Base-by-base conservation (phyloP, 495 filamentous ascomycete genomes). In the Beverwykella pulmonaria region DNA sequence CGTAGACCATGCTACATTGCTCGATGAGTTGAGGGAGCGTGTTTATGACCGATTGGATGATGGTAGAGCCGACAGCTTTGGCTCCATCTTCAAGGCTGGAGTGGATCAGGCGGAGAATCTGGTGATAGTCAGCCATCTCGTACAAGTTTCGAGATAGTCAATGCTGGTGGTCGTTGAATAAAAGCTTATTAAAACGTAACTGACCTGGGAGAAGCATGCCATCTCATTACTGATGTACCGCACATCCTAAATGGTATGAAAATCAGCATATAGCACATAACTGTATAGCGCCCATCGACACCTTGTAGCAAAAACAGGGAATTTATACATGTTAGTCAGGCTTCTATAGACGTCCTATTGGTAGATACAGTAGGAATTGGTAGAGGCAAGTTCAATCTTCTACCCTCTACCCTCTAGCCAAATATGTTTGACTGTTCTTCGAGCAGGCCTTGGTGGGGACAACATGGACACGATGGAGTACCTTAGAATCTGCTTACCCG, bases 161-260 rank as follows among this genome's bases (percentile, higher is more conserved):
- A 34, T n/a, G n/a, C n/a, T n/a, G n/a, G n/a, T n/a, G n/a, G n/a
- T n/a, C n/a, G n/a, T n/a, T n/a, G n/a, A n/a, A n/a, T n/a, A n/a
- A n/a, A 12, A 48, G 20, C 44, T 48, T 17, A 23, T 48, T 23
- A 19, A 1, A 20, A 6, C 25, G 48, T 7, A 6, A 4, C 44
- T 44, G 14, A 61, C 57, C 57, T 52, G 48, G 0, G 47, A 53
- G 32, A 62, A 62, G 30, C 17, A 62, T 23, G 59, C 59, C 59
- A 62, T 52, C 20, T 62, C 59, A n/a, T 53, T 52, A n/a, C 47
- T 36, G 48, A 62, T 62, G 41, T 63, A 63, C 23, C 48, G 25
- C 26, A 63, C 48, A 55, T 54, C 39, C 32, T 34, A 12, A 34
- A 12, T 6, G 12, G 32, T 5, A 5, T 34, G 6, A 34, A 6